phyloP scores from a whole-genome alignment of 108 stramenopile genomes.

The Skeletonema potamos region DNA sequence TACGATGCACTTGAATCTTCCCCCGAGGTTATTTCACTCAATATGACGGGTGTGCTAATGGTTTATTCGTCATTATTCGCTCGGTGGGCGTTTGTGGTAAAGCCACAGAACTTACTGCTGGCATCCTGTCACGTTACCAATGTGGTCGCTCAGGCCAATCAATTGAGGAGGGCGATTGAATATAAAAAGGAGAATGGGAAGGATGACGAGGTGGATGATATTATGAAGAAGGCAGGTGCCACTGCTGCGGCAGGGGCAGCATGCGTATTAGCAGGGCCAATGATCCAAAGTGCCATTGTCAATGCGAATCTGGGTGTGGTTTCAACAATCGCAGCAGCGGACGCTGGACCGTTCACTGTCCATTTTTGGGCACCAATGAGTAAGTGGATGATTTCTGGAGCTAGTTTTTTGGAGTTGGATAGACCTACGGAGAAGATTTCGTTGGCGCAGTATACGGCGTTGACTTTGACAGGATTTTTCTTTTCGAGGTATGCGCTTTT shows the following conservation, averaged over 20 bases:
- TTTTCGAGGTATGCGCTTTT: constrained; percentile 82
- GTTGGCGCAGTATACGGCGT: constrained; percentile 80
- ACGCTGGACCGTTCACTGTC: constrained; percentile 64
- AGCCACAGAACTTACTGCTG: constrained; percentile 76
- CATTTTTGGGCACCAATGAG: constrained; percentile 89
- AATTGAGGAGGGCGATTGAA: constrained; percentile 76
- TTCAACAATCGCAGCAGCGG: constrained; percentile 68
- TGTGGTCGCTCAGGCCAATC: constrained; percentile 80
- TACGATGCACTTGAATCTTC: constrained; percentile 78
- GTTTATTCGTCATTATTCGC: constrained; percentile 83
- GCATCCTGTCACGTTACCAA: constrained; percentile 77
- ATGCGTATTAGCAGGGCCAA: constrained; percentile 62
- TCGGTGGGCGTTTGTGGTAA: constrained; percentile 80
- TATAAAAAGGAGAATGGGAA: constrained; percentile 68
- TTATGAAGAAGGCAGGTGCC: constrained; percentile 60
- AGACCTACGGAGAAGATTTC: constrained; percentile 86
- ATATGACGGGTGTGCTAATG: constrained; percentile 88
- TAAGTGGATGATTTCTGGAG: constrained; percentile 87
- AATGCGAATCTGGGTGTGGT: constrained; percentile 63
- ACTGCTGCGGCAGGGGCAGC: constrained; percentile 65
- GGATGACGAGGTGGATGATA: constrained; percentile 65
- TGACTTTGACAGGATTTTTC: constrained; percentile 86
- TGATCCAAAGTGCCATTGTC: constrained; percentile 45
- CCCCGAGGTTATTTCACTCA: constrained; percentile 81
- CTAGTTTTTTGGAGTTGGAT: constrained; percentile 77